Conservation (phyloP, 2,329 filamentous ascomycete species). For the Thelonectria blattea region DNA sequence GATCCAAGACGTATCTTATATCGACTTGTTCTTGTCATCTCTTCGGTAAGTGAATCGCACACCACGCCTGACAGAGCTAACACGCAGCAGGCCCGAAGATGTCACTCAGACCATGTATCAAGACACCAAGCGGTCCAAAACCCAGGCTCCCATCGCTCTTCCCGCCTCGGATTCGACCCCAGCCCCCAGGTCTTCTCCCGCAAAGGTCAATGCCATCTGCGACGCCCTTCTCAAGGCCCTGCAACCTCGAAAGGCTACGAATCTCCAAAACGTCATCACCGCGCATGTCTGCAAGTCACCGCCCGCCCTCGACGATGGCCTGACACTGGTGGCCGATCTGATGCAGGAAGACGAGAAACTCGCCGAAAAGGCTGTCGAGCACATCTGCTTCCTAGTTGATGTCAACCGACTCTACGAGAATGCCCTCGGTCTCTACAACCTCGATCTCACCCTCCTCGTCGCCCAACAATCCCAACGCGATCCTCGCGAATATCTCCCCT, state of each 20-base stretch:
- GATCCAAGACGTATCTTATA: constrained; percentile 77
- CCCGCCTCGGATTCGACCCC: constrained; percentile 22
- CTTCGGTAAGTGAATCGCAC: constrained; percentile 62
- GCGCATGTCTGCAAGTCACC: constrained; percentile 93
- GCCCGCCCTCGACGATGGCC: constrained; percentile 85
- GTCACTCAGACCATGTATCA: constrained; percentile 93
- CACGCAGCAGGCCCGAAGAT: constrained; percentile 74
- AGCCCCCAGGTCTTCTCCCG: constrained; percentile 28
- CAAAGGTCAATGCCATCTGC: constrained; percentile 87
- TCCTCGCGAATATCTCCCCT: constrained; percentile 92
- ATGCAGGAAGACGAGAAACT: constrained; percentile 71
- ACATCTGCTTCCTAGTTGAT: constrained; percentile 97
- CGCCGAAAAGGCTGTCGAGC: constrained; percentile 88
- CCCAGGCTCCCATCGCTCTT: constrained; percentile 4
- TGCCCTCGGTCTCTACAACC: constrained; percentile 87
- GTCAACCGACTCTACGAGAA: constrained; percentile 91
- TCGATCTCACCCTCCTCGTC: constrained; percentile 87
- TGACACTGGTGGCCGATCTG: constrained; percentile 78
- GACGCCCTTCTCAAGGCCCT: constrained; percentile 79
- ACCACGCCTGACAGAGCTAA: constrained; percentile 32
- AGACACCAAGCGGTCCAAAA: constrained; percentile 68
- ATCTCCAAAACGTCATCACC: constrained; percentile 92
- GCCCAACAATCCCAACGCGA: constrained; percentile 97
- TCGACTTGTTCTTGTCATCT: constrained; percentile 91
- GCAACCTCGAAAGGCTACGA: constrained; percentile 61